phyloP scores from a whole-genome alignment of 176 grass and related monocot genomes.

The Carex scoparia region DNA sequence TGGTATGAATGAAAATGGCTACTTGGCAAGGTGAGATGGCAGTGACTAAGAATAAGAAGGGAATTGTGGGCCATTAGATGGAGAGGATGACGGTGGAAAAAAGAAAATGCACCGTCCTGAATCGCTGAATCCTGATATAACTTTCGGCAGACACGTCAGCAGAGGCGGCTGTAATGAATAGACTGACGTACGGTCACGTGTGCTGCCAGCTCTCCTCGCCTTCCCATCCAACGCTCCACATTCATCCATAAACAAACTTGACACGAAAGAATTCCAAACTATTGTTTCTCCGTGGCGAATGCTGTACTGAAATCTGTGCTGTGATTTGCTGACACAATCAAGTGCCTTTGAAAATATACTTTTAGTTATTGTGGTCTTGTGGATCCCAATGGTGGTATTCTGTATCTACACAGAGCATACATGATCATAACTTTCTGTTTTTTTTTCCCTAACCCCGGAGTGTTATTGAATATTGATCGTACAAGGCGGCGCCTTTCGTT shows the following conservation, averaged over 20 bases:
- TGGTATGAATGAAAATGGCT: background rate
- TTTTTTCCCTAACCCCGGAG: no score
- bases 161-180: conserved; percentile 7
- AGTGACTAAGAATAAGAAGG: background rate
- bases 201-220: background rate
- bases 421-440: no score
- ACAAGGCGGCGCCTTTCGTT: no score
- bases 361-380: no score
- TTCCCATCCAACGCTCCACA: background rate
- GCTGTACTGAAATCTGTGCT: background rate
- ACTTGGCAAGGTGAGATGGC: conserved; percentile 14
- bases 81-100: background rate
- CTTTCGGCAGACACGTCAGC: conserved; percentile 43
- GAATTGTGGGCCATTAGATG: background rate
- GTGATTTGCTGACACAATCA: background rate
- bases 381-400: no score
- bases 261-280: background rate
- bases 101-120: background rate
- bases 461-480: background rate
- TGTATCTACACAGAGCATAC: no score
- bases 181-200: background rate
- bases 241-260: background rate
- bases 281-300: background rate
- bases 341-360: no score
- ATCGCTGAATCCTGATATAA: background rate